Conservation (phyloP, 2,329 filamentous ascomycete species). For the Cladophialophora bantiana region DNA sequence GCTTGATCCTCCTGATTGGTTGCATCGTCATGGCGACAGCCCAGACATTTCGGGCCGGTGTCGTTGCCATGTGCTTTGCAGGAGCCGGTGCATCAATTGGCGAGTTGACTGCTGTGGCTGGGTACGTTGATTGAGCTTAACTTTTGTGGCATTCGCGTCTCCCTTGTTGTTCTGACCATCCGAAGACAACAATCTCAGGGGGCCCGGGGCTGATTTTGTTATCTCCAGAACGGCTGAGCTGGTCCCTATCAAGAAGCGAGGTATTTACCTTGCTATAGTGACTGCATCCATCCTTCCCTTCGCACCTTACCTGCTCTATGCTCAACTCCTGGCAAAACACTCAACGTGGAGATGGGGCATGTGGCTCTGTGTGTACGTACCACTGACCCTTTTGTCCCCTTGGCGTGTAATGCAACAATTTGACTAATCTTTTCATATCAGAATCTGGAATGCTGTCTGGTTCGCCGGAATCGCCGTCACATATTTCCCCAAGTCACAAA, state of each 20-base stretch:
- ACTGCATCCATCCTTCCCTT: conserved; percentile 26
- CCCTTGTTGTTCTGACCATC: not conserved
- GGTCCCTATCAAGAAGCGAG: conserved; percentile 27
- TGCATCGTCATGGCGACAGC: conserved; percentile 24
- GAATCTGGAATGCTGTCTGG: conserved; percentile 17
- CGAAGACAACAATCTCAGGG: not conserved
- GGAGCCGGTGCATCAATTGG: conserved; percentile 26
- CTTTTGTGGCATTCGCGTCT: not conserved
- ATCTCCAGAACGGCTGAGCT: conserved; percentile 24
- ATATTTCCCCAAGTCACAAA: conserved; percentile 16
- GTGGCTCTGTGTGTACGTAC: conserved; percentile 11
- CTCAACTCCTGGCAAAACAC: conserved; percentile 12
- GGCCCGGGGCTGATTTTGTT: not conserved
- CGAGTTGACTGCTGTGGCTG: conserved; percentile 26
- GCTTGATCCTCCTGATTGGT: conserved; percentile 16
- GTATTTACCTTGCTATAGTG: conserved; percentile 24
- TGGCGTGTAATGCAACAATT: not conserved
- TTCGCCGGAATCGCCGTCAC: conserved; percentile 4
- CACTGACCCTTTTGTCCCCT: not conserved
- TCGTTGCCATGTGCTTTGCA: conserved; percentile 20
- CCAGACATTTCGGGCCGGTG: conserved; percentile 13
- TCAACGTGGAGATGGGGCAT: conserved; percentile 20
- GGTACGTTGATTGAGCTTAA: not conserved
- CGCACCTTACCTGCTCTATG: conserved; percentile 20
- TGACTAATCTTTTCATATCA: not conserved